A percentile compares a stretch with the other conserved stretches of the same genome.
phyloP scores from a whole-genome alignment of 441 rosid species.

The Syzygium syzygioides region DNA sequence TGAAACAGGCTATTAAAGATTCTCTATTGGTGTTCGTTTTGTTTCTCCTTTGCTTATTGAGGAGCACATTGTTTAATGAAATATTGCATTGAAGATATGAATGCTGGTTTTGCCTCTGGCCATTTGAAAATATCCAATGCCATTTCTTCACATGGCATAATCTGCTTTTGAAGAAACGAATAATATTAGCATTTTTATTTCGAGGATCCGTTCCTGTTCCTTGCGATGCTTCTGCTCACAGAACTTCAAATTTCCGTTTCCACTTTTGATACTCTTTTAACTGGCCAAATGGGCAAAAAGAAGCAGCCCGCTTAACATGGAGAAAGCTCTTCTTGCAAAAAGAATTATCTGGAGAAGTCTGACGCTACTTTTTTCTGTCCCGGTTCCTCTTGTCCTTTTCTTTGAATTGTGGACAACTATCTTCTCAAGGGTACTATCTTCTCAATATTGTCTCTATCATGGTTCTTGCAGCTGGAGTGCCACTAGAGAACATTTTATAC shows the following conservation, averaged over 20 bases:
- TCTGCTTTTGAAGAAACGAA: neutral
- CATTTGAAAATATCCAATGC: neutral
- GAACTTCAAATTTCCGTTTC: neutral
- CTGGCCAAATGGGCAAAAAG: neutral
- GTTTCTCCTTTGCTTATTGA: neutral
- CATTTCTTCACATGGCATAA: neutral
- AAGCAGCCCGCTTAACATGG: neutral
- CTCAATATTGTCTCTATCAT: neutral
- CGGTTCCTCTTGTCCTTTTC: neutral
- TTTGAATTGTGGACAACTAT: neutral
- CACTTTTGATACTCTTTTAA: neutral
- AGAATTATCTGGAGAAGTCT: neutral
- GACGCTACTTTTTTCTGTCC: neutral
- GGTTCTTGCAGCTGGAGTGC: constrained; percentile 58
- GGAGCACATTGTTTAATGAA: neutral
- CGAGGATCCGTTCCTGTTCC: neutral
- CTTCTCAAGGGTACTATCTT: neutral
- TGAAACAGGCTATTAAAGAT: neutral
- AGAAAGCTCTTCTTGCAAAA: neutral
- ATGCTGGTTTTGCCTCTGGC: neutral
- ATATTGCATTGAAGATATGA: neutral
- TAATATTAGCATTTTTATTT: neutral
- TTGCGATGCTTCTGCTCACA: neutral
- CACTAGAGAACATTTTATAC: constrained; percentile 71
- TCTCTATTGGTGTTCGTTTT: neutral